Conservation (phyloP, 164 flowering plant genomes). For the Liquidambar formosana region DNA sequence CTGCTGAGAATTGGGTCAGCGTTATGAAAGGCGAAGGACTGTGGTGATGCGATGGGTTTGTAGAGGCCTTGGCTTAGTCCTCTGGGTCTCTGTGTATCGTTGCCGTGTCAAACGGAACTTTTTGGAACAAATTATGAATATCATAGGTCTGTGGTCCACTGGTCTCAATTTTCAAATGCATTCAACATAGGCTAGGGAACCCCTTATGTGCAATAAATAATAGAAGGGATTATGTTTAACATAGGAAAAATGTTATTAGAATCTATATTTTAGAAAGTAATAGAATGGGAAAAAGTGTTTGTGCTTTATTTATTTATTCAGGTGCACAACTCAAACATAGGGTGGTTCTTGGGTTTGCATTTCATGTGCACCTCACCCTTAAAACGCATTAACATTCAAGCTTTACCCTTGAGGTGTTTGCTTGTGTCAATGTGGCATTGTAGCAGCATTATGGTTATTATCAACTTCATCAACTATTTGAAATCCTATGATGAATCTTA, state of each 20-base stretch:
- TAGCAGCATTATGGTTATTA: background rate
- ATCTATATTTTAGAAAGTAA: background rate
- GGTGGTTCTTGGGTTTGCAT: too few species aligned
- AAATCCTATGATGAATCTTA: too few species aligned
- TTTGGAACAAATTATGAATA: background rate
- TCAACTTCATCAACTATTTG: too few species aligned
- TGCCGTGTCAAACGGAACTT: background rate
- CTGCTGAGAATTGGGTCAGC: background rate
- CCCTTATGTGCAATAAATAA: background rate
- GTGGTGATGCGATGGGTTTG: background rate
- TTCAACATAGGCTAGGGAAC: background rate
- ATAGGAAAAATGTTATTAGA: background rate
- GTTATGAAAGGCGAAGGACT: background rate
- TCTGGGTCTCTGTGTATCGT: too few species aligned
- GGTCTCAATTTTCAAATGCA: too few species aligned
- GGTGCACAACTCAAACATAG: too few species aligned
- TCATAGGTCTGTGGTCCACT: background rate
- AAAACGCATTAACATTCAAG: too few species aligned
- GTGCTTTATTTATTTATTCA: too few species aligned
- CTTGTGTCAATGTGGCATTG: conserved; percentile 3
- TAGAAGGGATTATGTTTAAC: background rate
- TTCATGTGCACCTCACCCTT: too few species aligned
- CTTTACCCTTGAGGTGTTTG: background rate
- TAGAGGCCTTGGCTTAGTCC: too few species aligned
- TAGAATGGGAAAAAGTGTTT: background rate